Evolutionary conservation across 495 filamentous ascomycete species (phyloP).

Genomic region (Haplographium delicatum): DNA sequence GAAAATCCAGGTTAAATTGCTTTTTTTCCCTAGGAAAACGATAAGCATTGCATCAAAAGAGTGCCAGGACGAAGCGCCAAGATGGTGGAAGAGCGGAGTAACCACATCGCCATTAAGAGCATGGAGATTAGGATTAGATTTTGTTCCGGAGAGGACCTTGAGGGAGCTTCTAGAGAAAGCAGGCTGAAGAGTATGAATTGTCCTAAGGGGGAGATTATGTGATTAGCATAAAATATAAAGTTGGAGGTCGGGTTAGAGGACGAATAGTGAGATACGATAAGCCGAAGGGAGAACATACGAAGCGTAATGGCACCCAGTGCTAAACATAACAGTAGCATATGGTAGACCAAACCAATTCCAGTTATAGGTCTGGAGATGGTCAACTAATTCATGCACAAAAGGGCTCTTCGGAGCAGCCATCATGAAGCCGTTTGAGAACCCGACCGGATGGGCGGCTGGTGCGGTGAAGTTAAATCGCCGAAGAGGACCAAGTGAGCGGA

Average conservation of each 20-base stretch:
- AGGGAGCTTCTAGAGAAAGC: conserved; percentile 29
- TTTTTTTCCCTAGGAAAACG: conserved; percentile 18
- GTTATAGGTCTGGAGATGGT: conserved; percentile 31
- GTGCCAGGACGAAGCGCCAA: conserved; percentile 44
- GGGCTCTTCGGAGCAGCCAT: conserved; percentile 32
- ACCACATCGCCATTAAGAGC: conserved; percentile 39
- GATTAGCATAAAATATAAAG: too few relatives aligned
- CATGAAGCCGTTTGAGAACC: conserved; percentile 41
- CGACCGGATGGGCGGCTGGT: conserved; percentile 33
- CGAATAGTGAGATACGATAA: too few relatives aligned
- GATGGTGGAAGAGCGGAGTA: conserved; percentile 39
- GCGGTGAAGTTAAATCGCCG: conserved; percentile 37
- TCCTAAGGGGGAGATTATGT: too few relatives aligned
- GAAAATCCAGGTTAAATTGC: neutral
- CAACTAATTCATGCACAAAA: conserved; percentile 31
- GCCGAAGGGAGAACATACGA: conserved; percentile 25
- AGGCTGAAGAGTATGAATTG: conserved; percentile 33
- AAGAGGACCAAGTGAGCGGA: conserved; percentile 33
- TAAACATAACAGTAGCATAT: conserved; percentile 40
- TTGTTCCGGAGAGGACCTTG: conserved; percentile 35
- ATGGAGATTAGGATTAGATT: conserved; percentile 24
- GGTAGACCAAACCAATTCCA: conserved; percentile 35
- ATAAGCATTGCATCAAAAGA: conserved; percentile 36
- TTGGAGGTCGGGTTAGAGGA: too few relatives aligned
- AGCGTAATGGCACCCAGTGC: conserved; percentile 39